Evolutionary conservation across 2,329 filamentous ascomycete species (phyloP), one percentile per base, ranked within the genome.

Genomic region (Phialophora expanda): DNA sequence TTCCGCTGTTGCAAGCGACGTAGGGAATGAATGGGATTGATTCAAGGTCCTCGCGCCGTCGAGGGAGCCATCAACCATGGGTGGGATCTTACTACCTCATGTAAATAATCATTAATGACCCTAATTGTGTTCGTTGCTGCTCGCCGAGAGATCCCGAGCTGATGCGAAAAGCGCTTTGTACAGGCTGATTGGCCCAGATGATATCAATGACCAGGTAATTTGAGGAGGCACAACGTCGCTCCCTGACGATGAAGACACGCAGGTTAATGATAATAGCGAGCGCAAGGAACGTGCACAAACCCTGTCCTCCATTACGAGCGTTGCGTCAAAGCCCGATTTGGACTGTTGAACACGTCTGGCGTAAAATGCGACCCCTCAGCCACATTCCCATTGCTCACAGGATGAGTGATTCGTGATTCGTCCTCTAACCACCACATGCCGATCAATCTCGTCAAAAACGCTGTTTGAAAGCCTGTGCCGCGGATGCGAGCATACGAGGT

Each of bases 181-280:
- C 38, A 22, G 41, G 56, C n/a, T 20, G 53, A 7, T 48, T 48
- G 14, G 41, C n/a, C 8, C 20, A n/a, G 9, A 50, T 17, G 56
- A 59, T 14, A 59, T 32, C n/a, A 22, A 59, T 48, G 56, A 59
- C 28, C 22, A 14, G n/a, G 50, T 34, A 17, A 12, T 59, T 14
- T 22, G n/a, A 30, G 20, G 30, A 59, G 41, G 20, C 48, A 59
- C 41, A 32, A 59, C 8, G 24, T 51, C 38, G 34, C 56, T 48
- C 56, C 26, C 51, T 51, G 2, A 59, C 26, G 17, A 44, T 20
- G 38, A 11, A 46, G 30, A 24, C 28, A 24, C 32, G 14, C 41
- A 22, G 41, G 48, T 59, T 59, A 59, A 59, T 59, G 17, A 34
- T 59, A 50, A 59, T 59, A 34, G 26, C 34, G 28, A 50, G 44